Evolutionary conservation across 1,284 basidiomycete species (phyloP).

Genomic region (Pseudozyma tsukubaensis): DNA sequence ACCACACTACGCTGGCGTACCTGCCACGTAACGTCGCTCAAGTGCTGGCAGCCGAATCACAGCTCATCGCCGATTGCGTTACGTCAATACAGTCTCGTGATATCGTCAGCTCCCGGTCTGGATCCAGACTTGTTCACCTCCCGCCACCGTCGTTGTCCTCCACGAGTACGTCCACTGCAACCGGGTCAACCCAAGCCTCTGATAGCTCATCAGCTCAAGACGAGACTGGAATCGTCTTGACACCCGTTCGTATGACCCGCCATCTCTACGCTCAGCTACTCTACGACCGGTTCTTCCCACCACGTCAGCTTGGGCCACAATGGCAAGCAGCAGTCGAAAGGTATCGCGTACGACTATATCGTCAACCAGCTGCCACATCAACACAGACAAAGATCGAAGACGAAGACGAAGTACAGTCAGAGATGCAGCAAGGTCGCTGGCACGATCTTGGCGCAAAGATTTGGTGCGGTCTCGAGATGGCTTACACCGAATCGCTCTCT

Average conservation of each 20-base stretch:
- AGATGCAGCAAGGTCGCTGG: conserved; percentile 51
- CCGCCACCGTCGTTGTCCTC: conserved; percentile 75
- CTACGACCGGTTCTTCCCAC: conserved; percentile 90
- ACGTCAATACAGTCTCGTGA: conserved; percentile 43
- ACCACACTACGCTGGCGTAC: conserved; percentile 83
- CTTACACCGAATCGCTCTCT: conserved; percentile 42
- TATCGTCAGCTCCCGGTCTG: conserved; percentile 73
- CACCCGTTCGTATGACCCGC: conserved; percentile 50
- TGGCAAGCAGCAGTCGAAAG: conserved; percentile 57
- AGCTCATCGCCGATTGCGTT: conserved; percentile 81
- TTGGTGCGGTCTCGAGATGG: conserved; percentile 61
- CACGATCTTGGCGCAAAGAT: conserved; percentile 63
- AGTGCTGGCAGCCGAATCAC: conserved; percentile 75
- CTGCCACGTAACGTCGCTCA: conserved; percentile 82
- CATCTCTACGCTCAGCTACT: conserved; percentile 83
- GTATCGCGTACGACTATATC: conserved; percentile 38
- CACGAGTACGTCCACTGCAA: conserved; percentile 61
- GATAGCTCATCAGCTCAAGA: not conserved
- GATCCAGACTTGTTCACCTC: conserved; percentile 87
- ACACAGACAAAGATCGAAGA: conserved; percentile 25
- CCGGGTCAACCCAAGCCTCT: not conserved
- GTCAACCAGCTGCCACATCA: not conserved
- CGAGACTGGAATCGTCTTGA: conserved; percentile 22
- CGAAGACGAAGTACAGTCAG: conserved; percentile 19
- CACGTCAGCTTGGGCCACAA: conserved; percentile 81